Conservation (phyloP, 2,329 filamentous ascomycete species). For the Neoscytalidium dimidiatum region DNA sequence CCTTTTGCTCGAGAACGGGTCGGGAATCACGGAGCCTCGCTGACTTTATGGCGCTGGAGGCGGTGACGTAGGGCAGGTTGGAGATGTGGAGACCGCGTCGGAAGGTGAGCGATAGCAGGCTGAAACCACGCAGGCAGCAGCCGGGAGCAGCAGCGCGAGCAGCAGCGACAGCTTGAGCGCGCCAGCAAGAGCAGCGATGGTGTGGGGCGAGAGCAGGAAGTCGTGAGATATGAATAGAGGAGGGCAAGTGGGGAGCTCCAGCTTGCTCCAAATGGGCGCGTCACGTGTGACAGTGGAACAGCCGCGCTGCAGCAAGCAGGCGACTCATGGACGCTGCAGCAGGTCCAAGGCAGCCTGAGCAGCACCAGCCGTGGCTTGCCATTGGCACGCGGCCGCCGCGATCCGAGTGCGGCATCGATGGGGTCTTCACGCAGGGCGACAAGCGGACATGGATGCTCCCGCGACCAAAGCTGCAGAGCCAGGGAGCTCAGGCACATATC, state of each 20-base stretch:
- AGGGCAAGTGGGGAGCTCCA: slow-evolving; percentile 16
- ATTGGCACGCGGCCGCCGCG: neutral
- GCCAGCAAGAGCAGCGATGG: neutral
- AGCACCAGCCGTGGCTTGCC: slow-evolving; percentile 2
- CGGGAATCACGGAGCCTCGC: neutral
- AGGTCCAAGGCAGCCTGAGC: neutral
- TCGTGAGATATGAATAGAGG: slow-evolving; percentile 2
- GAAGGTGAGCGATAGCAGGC: slow-evolving; percentile 1
- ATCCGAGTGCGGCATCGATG: slow-evolving; percentile 5
- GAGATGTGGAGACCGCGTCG: neutral
- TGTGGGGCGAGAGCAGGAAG: neutral
- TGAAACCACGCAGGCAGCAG: neutral
- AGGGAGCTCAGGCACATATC: slow-evolving; percentile 8
- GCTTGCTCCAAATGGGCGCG: neutral
- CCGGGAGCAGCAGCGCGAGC: neutral
- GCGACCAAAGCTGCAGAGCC: slow-evolving; percentile 9
- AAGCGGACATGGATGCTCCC: slow-evolving; percentile 1
- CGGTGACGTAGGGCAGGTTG: slow-evolving; percentile 16
- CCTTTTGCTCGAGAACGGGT: neutral
- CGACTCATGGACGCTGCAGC: slow-evolving; percentile 7
- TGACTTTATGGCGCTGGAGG: neutral
- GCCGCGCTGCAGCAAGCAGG: neutral
- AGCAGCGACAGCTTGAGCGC: neutral
- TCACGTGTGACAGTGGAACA: slow-evolving; percentile 4
- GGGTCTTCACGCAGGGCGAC: slow-evolving; percentile 16